These are phyloP conservation scores for Ceratobasidium sp. DNA, from an alignment of 1,284 basidiomycete genomes.

Conservation along the genomic window DNA sequence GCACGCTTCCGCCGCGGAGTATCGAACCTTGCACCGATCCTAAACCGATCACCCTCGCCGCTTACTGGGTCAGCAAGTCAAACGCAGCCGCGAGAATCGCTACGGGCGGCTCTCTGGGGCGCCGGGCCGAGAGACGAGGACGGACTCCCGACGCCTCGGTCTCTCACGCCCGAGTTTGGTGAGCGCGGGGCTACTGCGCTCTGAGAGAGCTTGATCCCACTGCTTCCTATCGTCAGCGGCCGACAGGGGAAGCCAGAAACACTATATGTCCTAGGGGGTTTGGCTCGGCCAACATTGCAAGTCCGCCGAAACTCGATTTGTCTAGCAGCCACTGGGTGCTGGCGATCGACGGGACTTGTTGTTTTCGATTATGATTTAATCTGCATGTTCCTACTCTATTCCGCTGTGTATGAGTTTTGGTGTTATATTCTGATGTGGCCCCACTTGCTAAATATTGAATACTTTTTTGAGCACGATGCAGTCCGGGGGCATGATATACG, in stretches of 20 bases:
- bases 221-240: conserved; percentile 17
- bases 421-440: neutral
- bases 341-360: conserved; percentile 10
- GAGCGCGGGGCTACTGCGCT: conserved; percentile 25
- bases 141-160: conserved; percentile 39
- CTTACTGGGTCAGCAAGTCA: conserved; percentile 5
- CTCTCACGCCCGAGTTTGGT: conserved; percentile 33
- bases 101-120: conserved; percentile 35
- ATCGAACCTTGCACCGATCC: conserved; percentile 22
- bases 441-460: conserved; percentile 32
- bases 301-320: conserved; percentile 38
- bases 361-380: neutral
- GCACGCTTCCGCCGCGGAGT: conserved; percentile 37
- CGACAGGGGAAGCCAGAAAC: conserved; percentile 2
- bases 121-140: conserved; percentile 34
- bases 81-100: conserved; percentile 28
- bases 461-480: conserved; percentile 6
- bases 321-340: neutral
- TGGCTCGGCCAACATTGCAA: conserved; percentile 31
- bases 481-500: neutral
- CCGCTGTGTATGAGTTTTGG: conserved; percentile 1
- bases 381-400: conserved; percentile 30
- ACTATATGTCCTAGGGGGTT: conserved; percentile 12
- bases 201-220: neutral
- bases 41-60: conserved; percentile 21